phyloP scores from a whole-genome alignment of 2,329 filamentous ascomycete species.

The Aspergillus ustus region DNA sequence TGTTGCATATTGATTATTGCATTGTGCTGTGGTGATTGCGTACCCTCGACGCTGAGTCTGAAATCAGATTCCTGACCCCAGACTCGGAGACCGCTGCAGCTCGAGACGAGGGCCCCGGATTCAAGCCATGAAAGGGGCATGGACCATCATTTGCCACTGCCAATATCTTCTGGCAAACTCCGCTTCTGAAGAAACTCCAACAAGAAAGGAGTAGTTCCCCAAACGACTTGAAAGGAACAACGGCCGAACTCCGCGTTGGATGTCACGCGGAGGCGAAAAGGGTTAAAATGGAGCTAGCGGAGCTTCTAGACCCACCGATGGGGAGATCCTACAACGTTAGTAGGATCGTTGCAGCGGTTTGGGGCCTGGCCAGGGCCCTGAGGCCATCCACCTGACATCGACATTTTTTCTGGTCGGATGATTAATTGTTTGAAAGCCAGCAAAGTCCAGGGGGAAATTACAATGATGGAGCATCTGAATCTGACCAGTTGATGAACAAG shows the following conservation, averaged over 20 bases:
- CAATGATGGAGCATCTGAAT: background rate
- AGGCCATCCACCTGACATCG: slow-evolving; percentile 24
- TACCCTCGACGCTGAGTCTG: background rate
- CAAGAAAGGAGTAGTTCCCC: background rate
- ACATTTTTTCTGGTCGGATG: background rate
- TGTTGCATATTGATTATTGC: slow-evolving; percentile 15
- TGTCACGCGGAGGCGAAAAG: slow-evolving; percentile 24
- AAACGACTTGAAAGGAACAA: background rate
- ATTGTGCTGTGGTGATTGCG: background rate
- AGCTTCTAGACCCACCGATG: slow-evolving; percentile 8
- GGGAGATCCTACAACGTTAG: slow-evolving; percentile 24
- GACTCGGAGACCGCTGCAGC: background rate
- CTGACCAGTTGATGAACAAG: background rate
- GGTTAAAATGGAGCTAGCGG: slow-evolving; percentile 3
- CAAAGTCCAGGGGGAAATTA: background rate
- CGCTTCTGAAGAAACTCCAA: background rate
- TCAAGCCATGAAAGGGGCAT: background rate
- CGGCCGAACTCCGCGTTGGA: background rate
- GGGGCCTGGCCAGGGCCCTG: slow-evolving; percentile 19
- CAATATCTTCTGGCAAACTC: slow-evolving; percentile 4
- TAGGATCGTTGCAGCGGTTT: slow-evolving; percentile 27
- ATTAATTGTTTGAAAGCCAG: background rate
- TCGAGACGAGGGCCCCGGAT: background rate
- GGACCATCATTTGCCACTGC: background rate
- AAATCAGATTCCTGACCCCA: background rate